Evolutionary conservation across 2,329 filamentous ascomycete species (phyloP).

Genomic region (Trichoderma simmonsii): DNA sequence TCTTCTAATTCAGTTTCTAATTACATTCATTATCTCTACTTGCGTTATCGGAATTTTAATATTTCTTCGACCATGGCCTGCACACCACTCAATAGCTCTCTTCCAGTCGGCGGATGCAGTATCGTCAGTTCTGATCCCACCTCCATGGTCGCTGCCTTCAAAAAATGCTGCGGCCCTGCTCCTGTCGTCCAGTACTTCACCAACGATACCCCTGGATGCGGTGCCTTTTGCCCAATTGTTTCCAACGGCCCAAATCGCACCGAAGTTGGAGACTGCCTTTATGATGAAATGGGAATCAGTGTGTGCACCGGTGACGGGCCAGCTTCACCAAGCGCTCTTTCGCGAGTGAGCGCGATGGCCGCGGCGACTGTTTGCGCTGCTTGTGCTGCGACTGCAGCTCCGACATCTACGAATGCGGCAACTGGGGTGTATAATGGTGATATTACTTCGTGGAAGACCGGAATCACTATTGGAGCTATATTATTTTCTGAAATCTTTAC

Average conservation of each 20-base stretch:
- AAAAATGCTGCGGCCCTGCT: neutral
- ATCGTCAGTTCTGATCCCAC: neutral
- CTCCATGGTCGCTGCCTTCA: neutral
- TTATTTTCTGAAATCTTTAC: neutral
- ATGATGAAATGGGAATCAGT: neutral
- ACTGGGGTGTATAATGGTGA: neutral
- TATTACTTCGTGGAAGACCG: neutral
- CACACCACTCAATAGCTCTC: neutral
- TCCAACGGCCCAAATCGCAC: neutral
- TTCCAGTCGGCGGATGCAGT: neutral
- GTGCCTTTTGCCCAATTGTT: neutral
- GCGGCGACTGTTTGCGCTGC: neutral
- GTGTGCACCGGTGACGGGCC: neutral
- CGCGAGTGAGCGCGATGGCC: neutral
- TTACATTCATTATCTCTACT: too few species aligned
- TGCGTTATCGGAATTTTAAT: neutral
- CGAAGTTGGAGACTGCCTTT: neutral
- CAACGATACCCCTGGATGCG: neutral
- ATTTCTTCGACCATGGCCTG: neutral
- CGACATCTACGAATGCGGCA: neutral
- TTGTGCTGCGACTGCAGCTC: neutral
- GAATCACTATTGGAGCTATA: neutral
- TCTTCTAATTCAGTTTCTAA: too few species aligned
- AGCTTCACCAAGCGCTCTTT: neutral
- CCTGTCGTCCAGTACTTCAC: neutral